These are phyloP conservation scores for Amoebophrya sp. DNA, from an alignment of 169 alveolate species.

Conservation along the genomic window DNA sequence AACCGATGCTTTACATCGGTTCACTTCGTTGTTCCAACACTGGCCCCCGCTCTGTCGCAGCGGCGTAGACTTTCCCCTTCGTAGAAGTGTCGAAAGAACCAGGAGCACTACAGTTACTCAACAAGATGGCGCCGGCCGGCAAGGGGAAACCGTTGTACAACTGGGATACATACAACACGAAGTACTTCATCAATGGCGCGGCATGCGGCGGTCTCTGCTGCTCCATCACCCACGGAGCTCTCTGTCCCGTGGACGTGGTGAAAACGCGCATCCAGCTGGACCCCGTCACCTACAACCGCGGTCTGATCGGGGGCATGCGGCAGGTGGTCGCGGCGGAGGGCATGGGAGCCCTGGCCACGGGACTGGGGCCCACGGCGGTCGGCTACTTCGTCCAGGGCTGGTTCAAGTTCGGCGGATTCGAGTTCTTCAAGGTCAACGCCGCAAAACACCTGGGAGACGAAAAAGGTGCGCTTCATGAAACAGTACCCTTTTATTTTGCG, in stretches of 20 bases:
- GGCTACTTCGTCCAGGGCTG: conserved; percentile 96
- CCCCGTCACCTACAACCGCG: conserved; percentile 58
- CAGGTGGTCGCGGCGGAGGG: conserved; percentile 74
- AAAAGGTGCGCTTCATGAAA: conserved; percentile 39
- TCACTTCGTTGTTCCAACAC: too few relatives aligned
- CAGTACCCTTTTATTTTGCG: background rate
- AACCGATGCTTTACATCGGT: too few relatives aligned
- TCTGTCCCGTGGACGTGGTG: conserved; percentile 32
- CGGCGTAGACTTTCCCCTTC: too few relatives aligned
- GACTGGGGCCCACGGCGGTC: conserved; percentile 92
- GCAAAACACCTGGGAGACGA: conserved; percentile 62
- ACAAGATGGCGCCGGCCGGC: too few relatives aligned
- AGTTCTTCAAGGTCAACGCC: conserved; percentile 89
- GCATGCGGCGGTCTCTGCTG: conserved; percentile 31
- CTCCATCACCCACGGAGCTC: conserved; percentile 29
- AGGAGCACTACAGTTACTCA: too few relatives aligned
- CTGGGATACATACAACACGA: background rate
- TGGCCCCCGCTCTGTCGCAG: too few relatives aligned
- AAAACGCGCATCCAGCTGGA: conserved; percentile 61
- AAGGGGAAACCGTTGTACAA: too few relatives aligned
- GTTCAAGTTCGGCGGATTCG: conserved; percentile 94
- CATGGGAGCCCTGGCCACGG: conserved; percentile 70
- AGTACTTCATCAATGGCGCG: conserved; percentile 24
- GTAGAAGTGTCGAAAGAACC: too few relatives aligned
- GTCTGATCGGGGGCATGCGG: conserved; percentile 51